Base-by-base conservation (phyloP, 441 rosid genomes). In the Eutrema salsugineum region DNA sequence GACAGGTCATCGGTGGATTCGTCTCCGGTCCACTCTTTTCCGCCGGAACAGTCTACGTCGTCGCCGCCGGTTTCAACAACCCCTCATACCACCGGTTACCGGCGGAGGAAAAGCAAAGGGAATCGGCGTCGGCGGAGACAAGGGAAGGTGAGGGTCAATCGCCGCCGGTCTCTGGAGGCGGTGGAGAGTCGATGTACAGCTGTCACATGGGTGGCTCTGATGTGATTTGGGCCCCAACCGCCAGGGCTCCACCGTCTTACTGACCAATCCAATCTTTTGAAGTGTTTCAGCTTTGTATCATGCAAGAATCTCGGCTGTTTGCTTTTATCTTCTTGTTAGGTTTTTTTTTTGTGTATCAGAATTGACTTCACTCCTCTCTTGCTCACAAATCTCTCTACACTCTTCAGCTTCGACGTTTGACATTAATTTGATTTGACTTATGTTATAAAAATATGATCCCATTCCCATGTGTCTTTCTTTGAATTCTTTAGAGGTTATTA, bases 1-100 rank as follows among this genome's bases (percentile, higher is more conserved):
- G 97, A 1, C 97, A 91, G 86, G 80, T 89, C 77, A 82, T 91
- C 0, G 98, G 98, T 1, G 98, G 98, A 10, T 70, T 84, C 43
- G 96, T 93, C 10, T 88, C 85, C 6, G 97, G 97, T 2, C 78
- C 91, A 0, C 70, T 93, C 17, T 1, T 91, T 0, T 90, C 96
- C 2, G 94, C 86, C 1, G 89, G 91, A 11, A 81, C 88, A 0
- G 97, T 93, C 4, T 89, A 74, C 77, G 77, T 93, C 6, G 69
- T 93, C 11, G 97, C 97, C 3, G 85, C 97, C 4, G 79, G 94
- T 60, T 83, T 93, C 24, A 88, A 55, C 50, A 86, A 79, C 58
- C 94, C 98, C 0, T 83, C 91, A 4, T 88, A 80, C 48, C 84
- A 86, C 36, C 80, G 90, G 24, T 51, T 93, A 44, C 74, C 91